A percentile compares a stretch with the other conserved stretches of the same genome.
Evolutionary conservation across 495 filamentous ascomycete genomes (phyloP).

Genomic region (Filosporella fistucella): DNA sequence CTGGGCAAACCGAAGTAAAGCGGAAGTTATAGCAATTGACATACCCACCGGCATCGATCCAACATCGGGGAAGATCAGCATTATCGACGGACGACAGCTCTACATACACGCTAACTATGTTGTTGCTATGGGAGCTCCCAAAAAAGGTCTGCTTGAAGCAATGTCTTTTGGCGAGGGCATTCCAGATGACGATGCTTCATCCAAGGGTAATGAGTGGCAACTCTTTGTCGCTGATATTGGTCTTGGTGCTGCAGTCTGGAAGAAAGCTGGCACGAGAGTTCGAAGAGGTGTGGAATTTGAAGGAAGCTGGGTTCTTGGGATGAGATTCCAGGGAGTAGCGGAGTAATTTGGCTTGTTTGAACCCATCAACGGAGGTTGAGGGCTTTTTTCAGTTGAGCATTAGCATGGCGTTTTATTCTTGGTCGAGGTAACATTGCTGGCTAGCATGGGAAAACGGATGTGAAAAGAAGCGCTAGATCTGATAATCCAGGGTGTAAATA

Average conservation of each 20-base stretch:
- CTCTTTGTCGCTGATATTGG: constrained; percentile 84
- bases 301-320: constrained; percentile 71
- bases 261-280: constrained; percentile 74
- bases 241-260: constrained; percentile 75
- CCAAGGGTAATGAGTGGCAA: constrained; percentile 53
- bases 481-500: too few relatives aligned
- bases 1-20: constrained; percentile 80
- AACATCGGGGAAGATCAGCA: constrained; percentile 55
- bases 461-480: too few relatives aligned
- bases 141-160: constrained; percentile 73
- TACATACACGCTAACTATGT: constrained; percentile 73
- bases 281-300: constrained; percentile 82
- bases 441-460: too few relatives aligned
- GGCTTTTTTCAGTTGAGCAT: not conserved
- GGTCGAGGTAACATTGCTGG: too few relatives aligned
- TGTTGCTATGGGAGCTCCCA: constrained; percentile 78
- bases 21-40: constrained; percentile 75
- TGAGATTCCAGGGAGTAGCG: constrained; percentile 39
- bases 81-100: constrained; percentile 62
- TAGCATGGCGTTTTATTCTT: constrained; percentile 4
- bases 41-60: constrained; percentile 84
- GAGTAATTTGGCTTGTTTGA: too few relatives aligned
- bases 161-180: constrained; percentile 54
- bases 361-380: too few relatives aligned
- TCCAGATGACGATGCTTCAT: constrained; percentile 32